Percentiles rank a stretch among this genome's conserved stretches.
Evolutionary conservation across 2,329 filamentous ascomycete genomes (phyloP).

Genomic region (Daldinia eschscholtzii): DNA sequence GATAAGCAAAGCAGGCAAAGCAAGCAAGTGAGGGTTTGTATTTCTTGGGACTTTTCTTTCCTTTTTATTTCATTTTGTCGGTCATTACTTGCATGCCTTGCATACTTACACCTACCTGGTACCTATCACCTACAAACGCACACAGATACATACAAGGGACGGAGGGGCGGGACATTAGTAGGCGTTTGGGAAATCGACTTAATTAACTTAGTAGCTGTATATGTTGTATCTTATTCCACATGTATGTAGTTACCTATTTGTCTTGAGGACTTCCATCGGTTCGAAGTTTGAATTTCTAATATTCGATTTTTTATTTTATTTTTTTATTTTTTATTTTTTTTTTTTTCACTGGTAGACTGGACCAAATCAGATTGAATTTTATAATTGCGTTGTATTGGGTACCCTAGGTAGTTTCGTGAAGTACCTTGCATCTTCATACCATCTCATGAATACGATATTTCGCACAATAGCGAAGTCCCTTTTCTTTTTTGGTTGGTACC

Average conservation of each 20-base stretch:
- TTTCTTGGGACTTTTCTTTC: slow-evolving; percentile 2
- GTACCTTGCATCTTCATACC: background rate
- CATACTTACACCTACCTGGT: background rate
- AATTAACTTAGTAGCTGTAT: background rate
- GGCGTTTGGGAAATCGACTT: background rate
- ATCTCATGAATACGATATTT: background rate
- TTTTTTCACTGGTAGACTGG: background rate
- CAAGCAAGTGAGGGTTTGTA: background rate
- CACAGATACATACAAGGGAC: background rate
- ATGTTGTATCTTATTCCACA: slow-evolving; percentile 3
- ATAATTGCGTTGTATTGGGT: background rate
- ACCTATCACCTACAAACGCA: background rate
- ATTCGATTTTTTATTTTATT: background rate
- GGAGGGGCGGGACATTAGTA: slow-evolving; percentile 1
- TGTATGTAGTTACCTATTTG: background rate
- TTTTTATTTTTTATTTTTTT: too few relatives aligned
- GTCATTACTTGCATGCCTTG: background rate
- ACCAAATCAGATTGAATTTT: background rate
- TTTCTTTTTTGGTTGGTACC: background rate
- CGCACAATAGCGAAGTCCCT: background rate
- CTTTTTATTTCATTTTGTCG: background rate
- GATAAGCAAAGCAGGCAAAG: too few relatives aligned
- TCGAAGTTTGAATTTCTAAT: background rate
- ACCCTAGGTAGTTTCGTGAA: background rate
- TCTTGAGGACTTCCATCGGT: slow-evolving; percentile 3